Evolutionary conservation across 371 early-diverging fungal species (phyloP), one percentile per base, ranked within the genome.

Genomic region (Batkoa obscura): DNA sequence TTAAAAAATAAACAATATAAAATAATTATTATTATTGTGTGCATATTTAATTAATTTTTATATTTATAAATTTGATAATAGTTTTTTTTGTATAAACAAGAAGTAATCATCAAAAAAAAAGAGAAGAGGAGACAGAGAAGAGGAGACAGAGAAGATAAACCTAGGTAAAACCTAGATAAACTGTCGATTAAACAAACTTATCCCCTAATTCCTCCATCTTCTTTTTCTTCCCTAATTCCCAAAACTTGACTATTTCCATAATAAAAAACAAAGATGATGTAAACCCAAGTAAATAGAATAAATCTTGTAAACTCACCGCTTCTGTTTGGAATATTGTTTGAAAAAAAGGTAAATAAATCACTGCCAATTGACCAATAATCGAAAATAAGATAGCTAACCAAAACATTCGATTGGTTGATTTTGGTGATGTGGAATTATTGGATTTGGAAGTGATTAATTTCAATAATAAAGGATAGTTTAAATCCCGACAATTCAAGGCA

Each of bases 291-390:
- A 51, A 17, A n/a, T 4, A 2, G 5, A 39, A 2, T 38, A 35
- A 51, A 38, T 51, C 51, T 8, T 15, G 3, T 34, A 37, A 2
- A 6, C 38, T 37, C 2, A 51, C 5, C 2, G 51, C 36, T 71
- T 79, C 86, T 0, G 96, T 95, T 66, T 90, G 92, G 70, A 95
- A 95, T 57, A 95, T 84, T 10, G 71, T 57, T 68, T 94, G 94
- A 61, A 95, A 72, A 58, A 89, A 84, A 3, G 94, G 92, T 55
- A 86, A 58, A 67, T 91, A 91, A 45, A 94, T 80, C 8, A 92
- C 91, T 50, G 82, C 59, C 52, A 93, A 66, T 62, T 94, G 94
- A 0, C 91, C 89, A 6, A 87, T 31, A 31, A 93, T 67, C 48
- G 88, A 88, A 0, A 82, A 80, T 12, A 76, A 73, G 4, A 88